Percentiles rank a stretch among this genome's conserved stretches.
Evolutionary conservation across 768 basidiomycete genomes (phyloP).

Genomic region (Auricularia auricula-judae): DNA sequence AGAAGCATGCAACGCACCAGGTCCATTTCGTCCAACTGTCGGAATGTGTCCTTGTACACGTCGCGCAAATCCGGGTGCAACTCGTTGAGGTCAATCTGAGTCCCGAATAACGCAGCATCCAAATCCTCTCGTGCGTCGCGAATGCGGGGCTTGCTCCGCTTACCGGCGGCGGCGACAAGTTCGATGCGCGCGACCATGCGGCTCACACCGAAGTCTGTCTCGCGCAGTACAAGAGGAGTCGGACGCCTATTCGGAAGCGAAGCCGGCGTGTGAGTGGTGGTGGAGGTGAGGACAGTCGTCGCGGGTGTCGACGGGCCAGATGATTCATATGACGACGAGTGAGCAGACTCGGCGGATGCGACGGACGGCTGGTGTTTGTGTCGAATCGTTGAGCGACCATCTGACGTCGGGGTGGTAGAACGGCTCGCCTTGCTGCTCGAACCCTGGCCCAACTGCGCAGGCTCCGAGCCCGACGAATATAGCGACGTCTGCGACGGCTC

Average conservation of each 20-base stretch:
- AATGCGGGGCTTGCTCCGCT: conserved; percentile 25
- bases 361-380: conserved; percentile 56
- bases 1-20: conserved; percentile 33
- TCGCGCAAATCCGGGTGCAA: conserved; percentile 65
- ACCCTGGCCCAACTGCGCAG: neutral
- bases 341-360: conserved; percentile 55
- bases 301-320: conserved; percentile 10
- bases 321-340: conserved; percentile 3
- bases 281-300: conserved; percentile 14
- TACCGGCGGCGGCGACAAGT: conserved; percentile 32
- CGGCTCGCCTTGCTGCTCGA: neutral
- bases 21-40: conserved; percentile 70
- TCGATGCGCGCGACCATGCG: conserved; percentile 87
- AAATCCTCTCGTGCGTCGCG: conserved; percentile 54
- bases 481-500: neutral
- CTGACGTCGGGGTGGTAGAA: conserved; percentile 8
- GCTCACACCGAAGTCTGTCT: conserved; percentile 75
- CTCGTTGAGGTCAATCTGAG: conserved; percentile 43
- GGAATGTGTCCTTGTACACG: conserved; percentile 59
- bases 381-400: conserved; percentile 22
- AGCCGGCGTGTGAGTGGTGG: conserved; percentile 32
- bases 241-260: conserved; percentile 35
- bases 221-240: conserved; percentile 16
- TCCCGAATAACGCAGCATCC: conserved; percentile 46
- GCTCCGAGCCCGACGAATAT: neutral